Base-by-base conservation (phyloP, 441 rosid genomes). In the Populus hybrid region DNA sequence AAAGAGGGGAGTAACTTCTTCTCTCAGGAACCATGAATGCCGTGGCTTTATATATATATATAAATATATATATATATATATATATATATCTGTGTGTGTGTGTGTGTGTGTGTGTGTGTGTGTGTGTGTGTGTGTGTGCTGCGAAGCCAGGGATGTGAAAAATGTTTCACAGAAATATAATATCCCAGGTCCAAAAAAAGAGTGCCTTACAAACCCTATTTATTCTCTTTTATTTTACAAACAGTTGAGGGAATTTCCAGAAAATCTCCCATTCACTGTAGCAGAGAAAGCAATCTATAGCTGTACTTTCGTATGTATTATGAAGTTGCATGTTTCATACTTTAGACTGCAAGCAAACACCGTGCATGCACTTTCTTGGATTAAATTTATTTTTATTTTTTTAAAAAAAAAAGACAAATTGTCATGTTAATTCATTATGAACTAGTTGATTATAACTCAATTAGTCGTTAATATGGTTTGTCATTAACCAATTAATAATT, bases 121-220 rank as follows among this genome's bases (percentile, higher is more conserved):
- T 28, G 30, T 3, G 30, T 3, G 30, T 30, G 32, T 30, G 32
- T 0, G 32, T 0, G 5, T 0, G 57, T 5, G 59, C 76, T 72
- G 76, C 72, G 32, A 50, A 42, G 54, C 5, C 67, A 59, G 78
- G 34, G 34, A 30, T 30, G 34, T 30, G 34, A 30, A 30, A 30
- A 79, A 79, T 79, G 81, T 79, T 79, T 73, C 50, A 23, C 63
- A 18, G 6, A 46, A 78, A 74, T n/a, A 63, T 46, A 11, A 3
- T 46, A 38, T 67, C 42, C 35, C 7, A 78, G 67, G 4, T 35
- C 66, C 61, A 65, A 26, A 8, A 69, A 67, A 4, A n/a, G 50
- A 50, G 1, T 5, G 20, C 18, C 10, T 14, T 12, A 57, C 3
- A 18, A 20, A 57, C 20, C 4, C 73, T 11, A 26, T 24, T 4